These are phyloP conservation scores for Rhizopus delemar DNA, from an alignment of 371 early-diverging fungal genomes.

Conservation along the genomic window DNA sequence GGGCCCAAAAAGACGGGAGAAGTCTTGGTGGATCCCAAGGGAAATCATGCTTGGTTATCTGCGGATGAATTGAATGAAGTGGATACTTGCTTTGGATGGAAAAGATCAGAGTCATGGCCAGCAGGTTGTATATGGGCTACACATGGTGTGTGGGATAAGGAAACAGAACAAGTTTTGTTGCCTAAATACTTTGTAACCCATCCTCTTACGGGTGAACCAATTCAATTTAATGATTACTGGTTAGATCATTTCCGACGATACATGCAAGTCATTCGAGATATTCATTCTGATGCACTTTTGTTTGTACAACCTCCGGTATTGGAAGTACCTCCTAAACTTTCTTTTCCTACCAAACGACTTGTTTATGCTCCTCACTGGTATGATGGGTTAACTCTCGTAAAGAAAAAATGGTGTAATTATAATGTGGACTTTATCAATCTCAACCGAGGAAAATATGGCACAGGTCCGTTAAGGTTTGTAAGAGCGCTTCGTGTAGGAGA, in stretches of 20 bases:
- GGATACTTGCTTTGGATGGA: conserved; percentile 51
- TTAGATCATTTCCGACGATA: conserved; percentile 54
- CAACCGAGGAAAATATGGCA: conserved; percentile 63
- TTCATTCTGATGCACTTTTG: conserved; percentile 55
- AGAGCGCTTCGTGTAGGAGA: conserved; percentile 63
- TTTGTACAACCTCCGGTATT: conserved; percentile 72
- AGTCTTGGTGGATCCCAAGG: conserved; percentile 50
- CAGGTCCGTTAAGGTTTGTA: conserved; percentile 49
- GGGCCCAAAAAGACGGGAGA: conserved; percentile 55
- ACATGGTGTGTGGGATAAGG: conserved; percentile 71
- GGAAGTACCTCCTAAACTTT: conserved; percentile 57
- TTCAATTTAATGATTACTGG: conserved; percentile 57
- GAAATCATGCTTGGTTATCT: conserved; percentile 57
- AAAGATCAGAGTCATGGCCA: conserved; percentile 39
- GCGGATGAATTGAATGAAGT: conserved; percentile 33
- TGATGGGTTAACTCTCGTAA: conserved; percentile 70
- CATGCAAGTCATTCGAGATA: conserved; percentile 41
- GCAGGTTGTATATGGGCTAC: conserved; percentile 68
- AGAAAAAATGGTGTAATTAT: conserved; percentile 67
- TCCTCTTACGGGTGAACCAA: conserved; percentile 44
- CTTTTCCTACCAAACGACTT: conserved; percentile 44
- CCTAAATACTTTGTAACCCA: conserved; percentile 61
- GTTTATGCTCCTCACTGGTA: conserved; percentile 80
- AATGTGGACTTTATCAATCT: conserved; percentile 70
- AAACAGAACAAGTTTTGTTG: conserved; percentile 28